A percentile compares a stretch with the other conserved stretches of the same genome.
phyloP scores from a whole-genome alignment of 345 rosid genomes.

The Euphorbia tirucalli region DNA sequence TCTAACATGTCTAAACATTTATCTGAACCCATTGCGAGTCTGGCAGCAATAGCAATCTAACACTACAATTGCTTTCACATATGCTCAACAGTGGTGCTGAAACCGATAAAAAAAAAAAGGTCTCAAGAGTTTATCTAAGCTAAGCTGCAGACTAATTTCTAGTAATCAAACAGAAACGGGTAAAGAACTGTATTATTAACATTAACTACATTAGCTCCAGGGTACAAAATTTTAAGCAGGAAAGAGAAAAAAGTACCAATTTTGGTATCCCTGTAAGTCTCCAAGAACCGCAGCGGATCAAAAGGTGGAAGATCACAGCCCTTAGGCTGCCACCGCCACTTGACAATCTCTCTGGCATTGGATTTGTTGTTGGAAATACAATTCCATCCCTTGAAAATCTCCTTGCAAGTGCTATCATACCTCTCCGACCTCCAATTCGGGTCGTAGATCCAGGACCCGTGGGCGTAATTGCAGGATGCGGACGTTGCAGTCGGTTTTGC shows the following conservation, averaged over 20 bases:
- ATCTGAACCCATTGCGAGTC: background rate
- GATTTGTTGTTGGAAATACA: conserved; percentile 68
- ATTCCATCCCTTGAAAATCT: conserved; percentile 96
- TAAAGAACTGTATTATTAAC: background rate
- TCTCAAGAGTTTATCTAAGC: background rate
- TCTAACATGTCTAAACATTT: conserved; percentile 1
- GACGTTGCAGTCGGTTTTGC: background rate
- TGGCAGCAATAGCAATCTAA: background rate
- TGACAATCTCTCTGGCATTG: conserved; percentile 51
- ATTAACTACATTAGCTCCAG: background rate
- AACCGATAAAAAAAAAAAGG: too few species aligned
- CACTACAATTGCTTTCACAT: too few species aligned
- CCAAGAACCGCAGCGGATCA: conserved; percentile 58
- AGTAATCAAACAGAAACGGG: background rate
- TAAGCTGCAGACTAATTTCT: background rate
- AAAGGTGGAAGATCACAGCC: conserved; percentile 58
- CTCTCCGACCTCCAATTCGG: conserved; percentile 30
- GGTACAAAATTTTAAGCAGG: background rate
- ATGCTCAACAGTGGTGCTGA: too few species aligned
- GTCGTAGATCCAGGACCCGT: conserved; percentile 79
- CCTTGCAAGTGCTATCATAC: conserved; percentile 70
- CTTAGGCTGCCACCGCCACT: conserved; percentile 86
- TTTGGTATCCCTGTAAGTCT: conserved; percentile 50
- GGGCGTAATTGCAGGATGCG: conserved; percentile 55
- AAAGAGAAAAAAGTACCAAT: conserved; percentile 51